Evolutionary conservation across 257 asterid species (phyloP).

Genomic region (Vinca minor): DNA sequence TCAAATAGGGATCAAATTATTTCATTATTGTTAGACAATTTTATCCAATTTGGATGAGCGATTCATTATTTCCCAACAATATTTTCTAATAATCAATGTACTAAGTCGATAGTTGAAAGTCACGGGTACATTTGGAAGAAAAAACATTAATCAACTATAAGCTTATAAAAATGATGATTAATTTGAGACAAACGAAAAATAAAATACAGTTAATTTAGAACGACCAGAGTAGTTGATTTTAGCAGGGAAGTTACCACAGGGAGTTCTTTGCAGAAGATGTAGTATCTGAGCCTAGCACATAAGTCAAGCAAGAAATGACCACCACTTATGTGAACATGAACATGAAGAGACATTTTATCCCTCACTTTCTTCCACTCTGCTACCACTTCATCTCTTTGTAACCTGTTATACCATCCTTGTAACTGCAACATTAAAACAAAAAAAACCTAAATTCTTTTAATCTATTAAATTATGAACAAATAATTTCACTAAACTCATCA

Average conservation of each 20-base stretch:
- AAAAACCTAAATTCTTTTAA: not conserved
- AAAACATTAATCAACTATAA: too few species aligned
- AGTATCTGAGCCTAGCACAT: slow-evolving; percentile 57
- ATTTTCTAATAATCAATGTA: too few species aligned
- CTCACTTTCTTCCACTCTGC: slow-evolving; percentile 94
- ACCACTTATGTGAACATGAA: slow-evolving; percentile 90
- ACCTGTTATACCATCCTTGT: slow-evolving; percentile 87
- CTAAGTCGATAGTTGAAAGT: too few species aligned
- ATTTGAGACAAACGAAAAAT: too few species aligned
- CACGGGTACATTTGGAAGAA: too few species aligned
- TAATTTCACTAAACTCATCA: not conserved
- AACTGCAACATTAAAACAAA: slow-evolving; percentile 55
- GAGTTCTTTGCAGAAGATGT: slow-evolving; percentile 84
- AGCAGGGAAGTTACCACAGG: slow-evolving; percentile 50
- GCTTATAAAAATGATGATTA: too few species aligned
- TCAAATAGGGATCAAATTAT: too few species aligned
- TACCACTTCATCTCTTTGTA: slow-evolving; percentile 91
- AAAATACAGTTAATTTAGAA: too few species aligned
- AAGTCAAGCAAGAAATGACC: slow-evolving; percentile 71
- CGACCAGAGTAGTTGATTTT: too few species aligned
- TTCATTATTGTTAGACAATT: too few species aligned
- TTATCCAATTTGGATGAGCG: too few species aligned
- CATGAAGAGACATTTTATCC: slow-evolving; percentile 90
- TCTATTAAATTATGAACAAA: not conserved
- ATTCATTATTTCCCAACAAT: too few species aligned